Percentiles rank a stretch among this genome's conserved stretches.
Conservation (phyloP, 257 asterid genomes). For the Datura wrightii region DNA sequence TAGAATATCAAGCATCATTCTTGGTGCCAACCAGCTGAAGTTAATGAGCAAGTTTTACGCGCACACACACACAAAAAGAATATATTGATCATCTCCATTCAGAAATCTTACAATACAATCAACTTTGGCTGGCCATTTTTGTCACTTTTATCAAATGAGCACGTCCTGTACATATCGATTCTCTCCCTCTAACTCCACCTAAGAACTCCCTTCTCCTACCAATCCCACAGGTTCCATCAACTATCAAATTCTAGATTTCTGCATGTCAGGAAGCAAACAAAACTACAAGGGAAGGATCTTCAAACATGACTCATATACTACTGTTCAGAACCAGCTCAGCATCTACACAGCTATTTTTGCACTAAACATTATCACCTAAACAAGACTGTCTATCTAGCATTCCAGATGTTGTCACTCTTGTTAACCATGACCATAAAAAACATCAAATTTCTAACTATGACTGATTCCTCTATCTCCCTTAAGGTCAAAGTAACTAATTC, state of each 20-base stretch:
- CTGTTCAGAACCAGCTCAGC: background rate
- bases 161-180: background rate
- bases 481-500: background rate
- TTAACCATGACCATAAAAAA: constrained; percentile 2
- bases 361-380: background rate
- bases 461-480: background rate
- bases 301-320: background rate
- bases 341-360: constrained; percentile 5
- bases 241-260: background rate
- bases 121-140: background rate
- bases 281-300: constrained; percentile 9
- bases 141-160: constrained; percentile 17
- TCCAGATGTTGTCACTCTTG: background rate
- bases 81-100: constrained; percentile 1
- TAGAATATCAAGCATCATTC: constrained; percentile 32
- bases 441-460: background rate
- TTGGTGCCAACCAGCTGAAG: background rate
- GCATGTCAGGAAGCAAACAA: background rate
- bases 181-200: constrained; percentile 16
- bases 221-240: constrained; percentile 7
- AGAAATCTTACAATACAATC: background rate
- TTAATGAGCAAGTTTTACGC: background rate
- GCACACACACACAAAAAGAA: background rate
- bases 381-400: background rate
- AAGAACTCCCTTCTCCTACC: background rate